Base-by-base conservation (phyloP, 163 green algal species). In the Trebouxiophyceae sp. region DNA sequence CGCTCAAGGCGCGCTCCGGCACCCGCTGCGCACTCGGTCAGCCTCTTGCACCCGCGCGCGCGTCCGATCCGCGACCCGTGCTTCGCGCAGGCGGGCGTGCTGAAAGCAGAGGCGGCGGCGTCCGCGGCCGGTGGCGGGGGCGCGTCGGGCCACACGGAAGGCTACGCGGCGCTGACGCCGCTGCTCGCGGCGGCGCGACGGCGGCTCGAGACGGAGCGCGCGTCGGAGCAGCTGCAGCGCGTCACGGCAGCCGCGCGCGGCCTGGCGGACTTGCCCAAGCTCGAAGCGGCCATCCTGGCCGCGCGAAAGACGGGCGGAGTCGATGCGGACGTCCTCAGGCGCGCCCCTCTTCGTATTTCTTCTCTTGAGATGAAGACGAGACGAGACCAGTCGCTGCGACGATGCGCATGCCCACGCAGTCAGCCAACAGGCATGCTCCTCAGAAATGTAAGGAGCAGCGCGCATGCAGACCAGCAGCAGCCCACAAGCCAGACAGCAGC, bases 281-380 rank as follows among this genome's bases (percentile, higher is more conserved):
- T 94, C 33, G 87, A 94, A 55, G 79, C 75, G 12, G 83, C 84
- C 6, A 90, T 94, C 20, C 74, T 91, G 22, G 84, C 83, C 24
- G 86, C 84, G 0, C 77, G 82, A 33, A 89, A 88, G 39, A 50
- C 39, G 12, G 16, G 16, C 12, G 39, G 16, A n/a, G 39, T 50
- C 39, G 39, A 50, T 16, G 39, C 39, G 8, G 39, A 50, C 16
- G 39, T 50, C 39, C 16, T 50, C 12, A 50, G 39, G 39, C 39
- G 16, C 39, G 39, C 16, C 39, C 39, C 39, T 16, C 16, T 8
- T 8, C 16, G 39, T 50, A 8, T n/a, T 50, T 8, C 39, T n/a
- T 50, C 39, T 50, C 16, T 50, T 8, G 39, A 16, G 39, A 50
- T n/a, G 16, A 16, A 16, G 16, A 50, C 8, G 39, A 16, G 39